phyloP scores from a whole-genome alignment of 2,329 filamentous ascomycete species.

The Malbranchea zuffiana region DNA sequence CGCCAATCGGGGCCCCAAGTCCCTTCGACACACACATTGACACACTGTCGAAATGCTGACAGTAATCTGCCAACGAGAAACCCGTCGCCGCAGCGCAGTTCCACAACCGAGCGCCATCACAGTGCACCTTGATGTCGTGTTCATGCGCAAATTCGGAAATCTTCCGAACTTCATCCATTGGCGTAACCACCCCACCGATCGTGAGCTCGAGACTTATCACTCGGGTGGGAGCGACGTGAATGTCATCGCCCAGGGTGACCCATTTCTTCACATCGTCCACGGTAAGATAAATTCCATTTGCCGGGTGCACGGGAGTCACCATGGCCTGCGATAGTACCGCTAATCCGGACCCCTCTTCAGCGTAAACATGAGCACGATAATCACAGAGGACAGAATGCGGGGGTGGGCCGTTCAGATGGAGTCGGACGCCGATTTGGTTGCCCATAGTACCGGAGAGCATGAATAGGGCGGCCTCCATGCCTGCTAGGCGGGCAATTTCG shows the following conservation, averaged over 20 bases:
- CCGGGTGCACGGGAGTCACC: constrained; percentile 21
- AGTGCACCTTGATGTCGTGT: constrained; percentile 19
- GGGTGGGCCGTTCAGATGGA: constrained; percentile 21
- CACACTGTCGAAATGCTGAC: constrained; percentile 23
- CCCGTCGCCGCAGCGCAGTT: constrained; percentile 21
- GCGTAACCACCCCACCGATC: constrained; percentile 20
- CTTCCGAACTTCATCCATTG: constrained; percentile 18
- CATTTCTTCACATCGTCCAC: constrained; percentile 25
- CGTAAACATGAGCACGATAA: constrained; percentile 25
- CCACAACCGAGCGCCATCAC: constrained; percentile 25
- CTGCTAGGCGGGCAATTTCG: constrained; percentile 22
- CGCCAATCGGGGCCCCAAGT: constrained; percentile 25
- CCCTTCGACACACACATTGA: constrained; percentile 26
- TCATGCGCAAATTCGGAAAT: constrained; percentile 21
- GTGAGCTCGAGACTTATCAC: constrained; percentile 24
- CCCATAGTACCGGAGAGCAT: constrained; percentile 30
- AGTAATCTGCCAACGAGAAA: constrained; percentile 20
- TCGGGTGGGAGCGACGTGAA: constrained; percentile 23
- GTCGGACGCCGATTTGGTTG: constrained; percentile 28
- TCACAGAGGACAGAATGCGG: constrained; percentile 26
- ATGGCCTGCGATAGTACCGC: constrained; percentile 24
- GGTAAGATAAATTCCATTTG: constrained; percentile 26
- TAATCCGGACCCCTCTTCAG: constrained; percentile 22
- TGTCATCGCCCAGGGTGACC: constrained; percentile 19
- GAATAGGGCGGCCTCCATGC: constrained; percentile 26